Base-by-base conservation (phyloP, 352 stramenopile genomes). In the Thraustochytrium striatum region DNA sequence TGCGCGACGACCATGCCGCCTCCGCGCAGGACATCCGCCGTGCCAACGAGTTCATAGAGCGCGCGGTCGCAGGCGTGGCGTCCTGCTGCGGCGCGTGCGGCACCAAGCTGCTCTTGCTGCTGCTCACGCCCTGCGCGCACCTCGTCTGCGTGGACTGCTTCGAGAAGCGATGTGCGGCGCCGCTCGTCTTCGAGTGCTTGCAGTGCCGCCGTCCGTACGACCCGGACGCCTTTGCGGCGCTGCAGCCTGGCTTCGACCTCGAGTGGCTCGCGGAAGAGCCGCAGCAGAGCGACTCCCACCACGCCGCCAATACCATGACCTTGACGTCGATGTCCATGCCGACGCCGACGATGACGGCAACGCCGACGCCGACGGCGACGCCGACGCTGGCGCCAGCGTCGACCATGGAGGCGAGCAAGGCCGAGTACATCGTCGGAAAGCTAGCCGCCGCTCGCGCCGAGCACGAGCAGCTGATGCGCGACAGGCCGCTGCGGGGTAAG, bases 241-340 rank as follows among this genome's bases (percentile, higher is more conserved):
- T 95, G 39, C 90, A 95, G 58, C 90, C 90, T 2, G 90, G 90
- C 0, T 91, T 94, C 79, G 87, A 92, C 38, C 92, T 91, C 78
- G 44, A 85, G 72, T 83, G 9, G 69, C 70, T 86, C n/a, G 78
- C 79, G 21, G 85, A 78, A 0, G 2, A 61, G 5, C 32, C 16
- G 25, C 16, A 55, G 47, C 16, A 55, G 16, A 16, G 25, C 16
- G 47, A 55, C 16, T 55, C 47, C 47, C n/a, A n/a, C n/a, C n/a
- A n/a, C n/a, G n/a, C n/a, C n/a, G n/a, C n/a, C n/a, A n/a, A n/a
- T n/a, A 25, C 47, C 16, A 16, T 55, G 16, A 55, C 47, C 47
- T 55, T 55, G 47, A 16, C 16, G 16, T 38, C 33, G 55, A 65
- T 41, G 2, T n/a, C 21, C 43, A 5, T 2, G n/a, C 68, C 2